A percentile compares a stretch with the other conserved stretches of the same genome.
Conservation (phyloP, 2,329 filamentous ascomycete species). For the Magnaporthiopsis rhizophila region DNA sequence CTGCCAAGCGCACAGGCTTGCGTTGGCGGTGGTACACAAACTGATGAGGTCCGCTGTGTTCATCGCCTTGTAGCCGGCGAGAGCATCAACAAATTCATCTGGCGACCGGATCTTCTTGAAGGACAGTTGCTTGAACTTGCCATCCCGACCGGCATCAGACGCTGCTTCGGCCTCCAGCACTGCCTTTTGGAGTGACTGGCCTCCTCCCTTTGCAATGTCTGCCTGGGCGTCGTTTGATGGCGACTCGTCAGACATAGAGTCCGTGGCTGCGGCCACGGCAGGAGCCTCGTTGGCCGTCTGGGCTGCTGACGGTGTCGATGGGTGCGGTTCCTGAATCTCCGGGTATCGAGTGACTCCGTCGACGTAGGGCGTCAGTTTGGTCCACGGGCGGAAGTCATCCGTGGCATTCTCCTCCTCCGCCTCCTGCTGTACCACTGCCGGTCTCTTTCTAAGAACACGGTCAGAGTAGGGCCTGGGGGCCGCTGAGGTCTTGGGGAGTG, state of each 20-base stretch:
- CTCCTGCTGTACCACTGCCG: background rate
- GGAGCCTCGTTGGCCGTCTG: background rate
- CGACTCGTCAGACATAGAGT: background rate
- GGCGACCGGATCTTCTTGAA: constrained; percentile 45
- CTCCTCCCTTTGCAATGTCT: background rate
- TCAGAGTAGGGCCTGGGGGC: background rate
- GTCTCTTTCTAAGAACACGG: background rate
- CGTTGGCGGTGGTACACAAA: constrained; percentile 34
- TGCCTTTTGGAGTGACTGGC: background rate
- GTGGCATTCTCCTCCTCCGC: background rate
- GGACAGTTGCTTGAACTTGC: constrained; percentile 10
- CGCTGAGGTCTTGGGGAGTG: background rate
- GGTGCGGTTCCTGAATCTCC: constrained; percentile 9
- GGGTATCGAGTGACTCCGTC: constrained; percentile 12
- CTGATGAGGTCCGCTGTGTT: constrained; percentile 36
- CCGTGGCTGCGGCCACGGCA: background rate
- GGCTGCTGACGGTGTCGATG: background rate
- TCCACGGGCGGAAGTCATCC: constrained; percentile 10
- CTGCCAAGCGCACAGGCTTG: constrained; percentile 43
- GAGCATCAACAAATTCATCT: constrained; percentile 36
- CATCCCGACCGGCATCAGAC: background rate
- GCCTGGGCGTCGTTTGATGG: background rate
- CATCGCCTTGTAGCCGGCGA: constrained; percentile 44
- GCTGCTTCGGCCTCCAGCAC: background rate
- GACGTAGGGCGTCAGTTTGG: constrained; percentile 13